These are phyloP conservation scores for Camelina laxa DNA, from an alignment of 345 rosid genomes.

Conservation along the genomic window DNA sequence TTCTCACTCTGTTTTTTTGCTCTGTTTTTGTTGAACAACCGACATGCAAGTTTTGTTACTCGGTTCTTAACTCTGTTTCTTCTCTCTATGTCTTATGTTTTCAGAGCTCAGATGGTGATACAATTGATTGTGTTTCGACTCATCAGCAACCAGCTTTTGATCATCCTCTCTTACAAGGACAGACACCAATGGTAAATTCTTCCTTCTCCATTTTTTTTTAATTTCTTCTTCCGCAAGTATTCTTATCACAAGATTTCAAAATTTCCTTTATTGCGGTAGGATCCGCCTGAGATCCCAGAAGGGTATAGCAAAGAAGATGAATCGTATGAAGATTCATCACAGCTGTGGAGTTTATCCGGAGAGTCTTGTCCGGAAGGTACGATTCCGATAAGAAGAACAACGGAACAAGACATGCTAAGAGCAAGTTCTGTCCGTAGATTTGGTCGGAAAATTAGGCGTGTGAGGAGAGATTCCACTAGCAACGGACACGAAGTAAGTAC, in stretches of 20 bases:
- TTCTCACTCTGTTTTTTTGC: slow-evolving; percentile 12
- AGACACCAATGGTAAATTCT: slow-evolving; percentile 65
- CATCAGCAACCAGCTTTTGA: slow-evolving; percentile 94
- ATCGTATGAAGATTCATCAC: slow-evolving; percentile 58
- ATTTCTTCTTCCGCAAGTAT: neutral
- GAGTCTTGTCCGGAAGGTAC: slow-evolving; percentile 91
- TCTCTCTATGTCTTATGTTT: slow-evolving; percentile 25
- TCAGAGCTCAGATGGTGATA: slow-evolving; percentile 93
- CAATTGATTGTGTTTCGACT: slow-evolving; percentile 75
- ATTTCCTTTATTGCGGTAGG: slow-evolving; percentile 47
- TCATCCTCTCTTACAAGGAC: slow-evolving; percentile 75
- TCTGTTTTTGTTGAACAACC: neutral
- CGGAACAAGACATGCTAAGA: slow-evolving; percentile 78
- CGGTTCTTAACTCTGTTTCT: slow-evolving; percentile 24
- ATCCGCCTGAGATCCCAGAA: slow-evolving; percentile 71
- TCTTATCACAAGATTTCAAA: neutral
- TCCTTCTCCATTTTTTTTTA: neutral
- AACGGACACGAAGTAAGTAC: slow-evolving; percentile 87
- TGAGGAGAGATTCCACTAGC: slow-evolving; percentile 77
- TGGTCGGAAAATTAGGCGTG: slow-evolving; percentile 71
- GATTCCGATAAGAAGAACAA: slow-evolving; percentile 91
- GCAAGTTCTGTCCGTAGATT: slow-evolving; percentile 69
- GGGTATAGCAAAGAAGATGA: slow-evolving; percentile 46
- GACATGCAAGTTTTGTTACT: slow-evolving; percentile 11
- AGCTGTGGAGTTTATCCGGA: slow-evolving; percentile 77